Percentiles rank a stretch among this genome's conserved stretches.
phyloP scores from a whole-genome alignment of 1,284 basidiomycete species.

The Puccinia horiana region DNA sequence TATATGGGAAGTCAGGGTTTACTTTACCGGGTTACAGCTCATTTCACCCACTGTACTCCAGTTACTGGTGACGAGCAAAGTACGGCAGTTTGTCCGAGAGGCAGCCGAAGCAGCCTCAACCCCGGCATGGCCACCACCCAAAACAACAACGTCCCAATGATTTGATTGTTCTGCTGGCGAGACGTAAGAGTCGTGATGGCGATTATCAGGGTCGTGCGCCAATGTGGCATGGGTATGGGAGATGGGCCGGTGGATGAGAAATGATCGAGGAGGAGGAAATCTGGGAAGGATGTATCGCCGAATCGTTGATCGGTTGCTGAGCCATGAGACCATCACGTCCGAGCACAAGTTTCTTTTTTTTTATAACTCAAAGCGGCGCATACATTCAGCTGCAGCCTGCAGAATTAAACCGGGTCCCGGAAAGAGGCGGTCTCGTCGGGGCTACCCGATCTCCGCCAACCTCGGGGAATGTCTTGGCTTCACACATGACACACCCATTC shows the following conservation, averaged over 20 bases:
- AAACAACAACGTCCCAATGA: slow-evolving; percentile 69
- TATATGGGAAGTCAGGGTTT: background rate
- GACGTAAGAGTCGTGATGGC: background rate
- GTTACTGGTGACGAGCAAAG: slow-evolving; percentile 76
- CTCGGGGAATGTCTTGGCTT: too few species aligned
- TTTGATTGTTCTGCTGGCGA: background rate
- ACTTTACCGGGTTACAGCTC: slow-evolving; percentile 73
- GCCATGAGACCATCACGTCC: background rate
- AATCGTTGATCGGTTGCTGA: background rate
- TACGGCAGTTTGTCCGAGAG: slow-evolving; percentile 76
- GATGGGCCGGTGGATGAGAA: background rate
- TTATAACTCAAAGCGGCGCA: too few species aligned
- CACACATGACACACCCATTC: too few species aligned
- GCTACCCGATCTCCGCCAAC: too few species aligned
- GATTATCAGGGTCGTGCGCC: background rate
- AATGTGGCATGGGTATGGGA: background rate
- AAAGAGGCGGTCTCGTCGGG: too few species aligned
- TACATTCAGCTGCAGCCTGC: too few species aligned
- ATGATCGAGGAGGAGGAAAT: background rate
- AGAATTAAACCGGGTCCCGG: too few species aligned
- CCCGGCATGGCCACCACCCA: slow-evolving; percentile 89
- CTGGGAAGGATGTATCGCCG: background rate
- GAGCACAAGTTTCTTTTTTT: too few species aligned
- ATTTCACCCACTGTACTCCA: slow-evolving; percentile 79
- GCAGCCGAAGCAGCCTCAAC: slow-evolving; percentile 84